Evolutionary conservation across 139 green algal species (phyloP).

Genomic region (Chlorella vulgaris): DNA sequence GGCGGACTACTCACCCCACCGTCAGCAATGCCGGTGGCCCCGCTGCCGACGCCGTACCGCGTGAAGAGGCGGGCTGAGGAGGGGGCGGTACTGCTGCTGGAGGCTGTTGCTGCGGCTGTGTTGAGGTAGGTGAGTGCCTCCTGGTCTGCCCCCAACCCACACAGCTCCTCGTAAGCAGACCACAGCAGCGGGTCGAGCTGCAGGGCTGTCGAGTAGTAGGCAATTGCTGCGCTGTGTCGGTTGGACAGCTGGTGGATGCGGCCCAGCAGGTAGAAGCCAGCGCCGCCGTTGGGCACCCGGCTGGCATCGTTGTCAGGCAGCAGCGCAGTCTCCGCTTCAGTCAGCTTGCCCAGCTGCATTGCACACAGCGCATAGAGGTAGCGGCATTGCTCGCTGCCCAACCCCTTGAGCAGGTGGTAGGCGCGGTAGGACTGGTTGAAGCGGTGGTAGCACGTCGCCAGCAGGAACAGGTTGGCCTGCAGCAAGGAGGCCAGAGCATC

Average conservation of each 20-base stretch:
- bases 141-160: slow-evolving; percentile 70
- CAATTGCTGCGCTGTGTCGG: slow-evolving; percentile 59
- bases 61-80: no score
- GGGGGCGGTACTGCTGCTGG: neutral
- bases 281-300: slow-evolving; percentile 76
- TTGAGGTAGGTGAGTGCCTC: slow-evolving; percentile 44
- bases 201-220: slow-evolving; percentile 73
- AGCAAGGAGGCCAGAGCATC: neutral
- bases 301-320: slow-evolving; percentile 44
- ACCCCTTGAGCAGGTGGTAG: slow-evolving; percentile 75
- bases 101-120: neutral
- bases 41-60: no score
- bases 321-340: slow-evolving; percentile 84
- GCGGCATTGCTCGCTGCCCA: slow-evolving; percentile 52
- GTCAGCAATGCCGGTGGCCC: no score
- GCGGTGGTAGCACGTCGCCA: slow-evolving; percentile 85
- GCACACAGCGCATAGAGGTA: slow-evolving; percentile 89
- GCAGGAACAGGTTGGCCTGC: slow-evolving; percentile 83
- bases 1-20: no score
- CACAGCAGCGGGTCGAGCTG: slow-evolving; percentile 83
- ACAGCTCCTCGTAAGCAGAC: slow-evolving; percentile 90
- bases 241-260: slow-evolving; percentile 70
- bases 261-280: slow-evolving; percentile 87
- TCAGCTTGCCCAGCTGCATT: slow-evolving; percentile 76
- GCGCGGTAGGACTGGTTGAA: slow-evolving; percentile 76